Percentiles rank a stretch among this genome's conserved stretches.
Conservation (phyloP, 2,329 filamentous ascomycete species). For the Botrytis aclada region DNA sequence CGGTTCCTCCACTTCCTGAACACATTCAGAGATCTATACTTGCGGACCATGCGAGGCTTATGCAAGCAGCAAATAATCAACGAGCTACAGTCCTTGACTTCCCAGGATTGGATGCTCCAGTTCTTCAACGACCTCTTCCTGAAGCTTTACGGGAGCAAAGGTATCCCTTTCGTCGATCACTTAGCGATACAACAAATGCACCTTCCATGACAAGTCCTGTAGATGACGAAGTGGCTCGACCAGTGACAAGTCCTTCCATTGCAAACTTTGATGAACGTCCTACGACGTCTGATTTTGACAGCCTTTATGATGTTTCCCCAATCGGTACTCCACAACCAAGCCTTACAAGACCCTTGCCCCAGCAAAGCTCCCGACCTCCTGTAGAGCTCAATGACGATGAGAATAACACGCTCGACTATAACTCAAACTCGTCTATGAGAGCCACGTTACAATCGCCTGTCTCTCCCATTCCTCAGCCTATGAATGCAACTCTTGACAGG, state of each 20-base stretch:
- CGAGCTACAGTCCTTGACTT: slow-evolving; percentile 29
- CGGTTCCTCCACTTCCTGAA: slow-evolving; percentile 39
- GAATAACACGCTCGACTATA: slow-evolving; percentile 4
- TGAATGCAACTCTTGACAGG: slow-evolving; percentile 19
- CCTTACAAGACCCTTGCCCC: slow-evolving; percentile 12
- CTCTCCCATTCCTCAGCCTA: slow-evolving; percentile 30
- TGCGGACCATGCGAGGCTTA: slow-evolving; percentile 33
- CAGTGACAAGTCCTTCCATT: slow-evolving; percentile 37
- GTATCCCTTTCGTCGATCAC: slow-evolving; percentile 38
- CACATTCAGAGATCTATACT: slow-evolving; percentile 38
- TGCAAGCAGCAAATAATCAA: slow-evolving; percentile 33
- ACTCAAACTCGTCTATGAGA: slow-evolving; percentile 24
- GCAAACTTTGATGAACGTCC: slow-evolving; percentile 12
- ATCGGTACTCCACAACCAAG: slow-evolving; percentile 33
- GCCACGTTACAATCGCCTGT: slow-evolving; percentile 28
- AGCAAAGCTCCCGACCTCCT: slow-evolving; percentile 30
- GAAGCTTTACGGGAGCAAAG: slow-evolving; percentile 30
- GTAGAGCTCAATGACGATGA: slow-evolving; percentile 26
- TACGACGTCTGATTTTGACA: slow-evolving; percentile 30
- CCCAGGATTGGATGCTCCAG: slow-evolving; percentile 27
- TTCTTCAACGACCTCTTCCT: slow-evolving; percentile 29
- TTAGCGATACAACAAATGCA: slow-evolving; percentile 40
- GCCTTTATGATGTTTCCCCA: slow-evolving; percentile 39
- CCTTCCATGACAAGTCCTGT: slow-evolving; percentile 28
- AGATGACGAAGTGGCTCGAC: slow-evolving; percentile 34